A percentile compares a stretch with the other conserved stretches of the same genome.
phyloP scores from a whole-genome alignment of 768 basidiomycete genomes.

The Austroboletus eburneus region DNA sequence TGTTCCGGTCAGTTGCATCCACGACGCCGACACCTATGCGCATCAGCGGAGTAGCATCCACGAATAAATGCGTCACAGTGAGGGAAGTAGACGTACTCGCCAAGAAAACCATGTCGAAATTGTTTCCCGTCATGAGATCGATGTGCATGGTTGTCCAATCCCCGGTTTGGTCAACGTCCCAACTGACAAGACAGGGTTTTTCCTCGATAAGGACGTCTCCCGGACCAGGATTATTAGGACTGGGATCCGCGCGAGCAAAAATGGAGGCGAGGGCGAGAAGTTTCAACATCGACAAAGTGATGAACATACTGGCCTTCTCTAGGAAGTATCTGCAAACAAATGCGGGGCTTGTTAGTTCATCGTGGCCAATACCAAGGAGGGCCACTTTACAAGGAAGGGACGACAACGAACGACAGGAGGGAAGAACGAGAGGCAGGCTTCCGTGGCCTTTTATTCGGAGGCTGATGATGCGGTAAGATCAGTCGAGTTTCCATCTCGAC shows the following conservation, averaged over 20 bases:
- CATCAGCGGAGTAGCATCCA: neutral
- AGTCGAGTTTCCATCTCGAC: too few relatives aligned
- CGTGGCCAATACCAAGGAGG: too few relatives aligned
- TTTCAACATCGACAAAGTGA: constrained; percentile 9
- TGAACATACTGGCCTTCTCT: constrained; percentile 15
- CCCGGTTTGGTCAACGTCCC: constrained; percentile 56
- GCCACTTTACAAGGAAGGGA: too few relatives aligned
- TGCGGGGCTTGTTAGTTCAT: too few relatives aligned
- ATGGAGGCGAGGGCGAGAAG: constrained; percentile 26
- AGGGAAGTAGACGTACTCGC: constrained; percentile 45
- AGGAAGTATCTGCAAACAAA: too few relatives aligned
- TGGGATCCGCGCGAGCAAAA: constrained; percentile 51
- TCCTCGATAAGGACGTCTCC: constrained; percentile 57
- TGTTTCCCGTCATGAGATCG: constrained; percentile 76
- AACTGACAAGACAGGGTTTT: constrained; percentile 48
- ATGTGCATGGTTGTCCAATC: constrained; percentile 71
- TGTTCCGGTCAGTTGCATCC: constrained; percentile 54
- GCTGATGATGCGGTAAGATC: too few relatives aligned
- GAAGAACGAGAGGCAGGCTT: too few relatives aligned
- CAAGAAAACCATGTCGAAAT: constrained; percentile 62
- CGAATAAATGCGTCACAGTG: neutral
- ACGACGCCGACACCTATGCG: constrained; percentile 55
- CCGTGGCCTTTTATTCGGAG: too few relatives aligned
- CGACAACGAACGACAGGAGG: too few relatives aligned
- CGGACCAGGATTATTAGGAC: constrained; percentile 58